Evolutionary conservation across 768 basidiomycete species (phyloP).

Genomic region (Suillus subluteus): DNA sequence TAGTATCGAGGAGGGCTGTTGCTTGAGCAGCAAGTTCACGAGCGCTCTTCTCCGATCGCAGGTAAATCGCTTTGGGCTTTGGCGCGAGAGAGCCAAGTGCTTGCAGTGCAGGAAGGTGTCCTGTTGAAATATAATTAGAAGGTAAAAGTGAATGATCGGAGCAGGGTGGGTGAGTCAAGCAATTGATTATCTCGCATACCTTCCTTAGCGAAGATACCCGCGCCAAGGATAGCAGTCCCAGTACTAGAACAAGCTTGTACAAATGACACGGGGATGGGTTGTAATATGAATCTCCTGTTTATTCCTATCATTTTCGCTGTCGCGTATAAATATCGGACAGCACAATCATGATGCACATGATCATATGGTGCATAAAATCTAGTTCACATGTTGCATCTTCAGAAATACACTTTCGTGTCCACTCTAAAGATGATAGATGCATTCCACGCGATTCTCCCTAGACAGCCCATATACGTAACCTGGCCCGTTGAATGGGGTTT

Average conservation of each 20-base stretch:
- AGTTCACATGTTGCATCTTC: background rate
- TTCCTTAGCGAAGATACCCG: conserved; percentile 78
- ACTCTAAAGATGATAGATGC: background rate
- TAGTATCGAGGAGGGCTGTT: conserved; percentile 37
- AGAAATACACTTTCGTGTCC: background rate
- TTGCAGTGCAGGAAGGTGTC: conserved; percentile 76
- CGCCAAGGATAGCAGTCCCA: conserved; percentile 77
- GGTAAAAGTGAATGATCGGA: conserved; percentile 26
- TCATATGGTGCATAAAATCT: background rate
- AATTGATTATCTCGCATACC: conserved; percentile 44
- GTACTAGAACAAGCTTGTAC: conserved; percentile 8
- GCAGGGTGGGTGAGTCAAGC: background rate
- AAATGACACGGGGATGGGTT: background rate
- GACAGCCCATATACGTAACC: background rate
- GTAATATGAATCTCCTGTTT: background rate
- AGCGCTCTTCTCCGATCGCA: conserved; percentile 69
- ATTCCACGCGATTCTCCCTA: background rate
- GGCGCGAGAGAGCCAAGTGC: conserved; percentile 49
- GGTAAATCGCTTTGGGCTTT: conserved; percentile 73
- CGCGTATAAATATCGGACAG: conserved; percentile 8
- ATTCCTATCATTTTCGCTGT: background rate
- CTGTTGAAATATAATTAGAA: conserved; percentile 40
- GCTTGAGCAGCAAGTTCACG: conserved; percentile 55
- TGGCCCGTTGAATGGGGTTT: background rate
- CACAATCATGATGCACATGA: background rate